Conservation (phyloP, 2,329 filamentous ascomycete species). For the Cladophialophora carrionii region DNA sequence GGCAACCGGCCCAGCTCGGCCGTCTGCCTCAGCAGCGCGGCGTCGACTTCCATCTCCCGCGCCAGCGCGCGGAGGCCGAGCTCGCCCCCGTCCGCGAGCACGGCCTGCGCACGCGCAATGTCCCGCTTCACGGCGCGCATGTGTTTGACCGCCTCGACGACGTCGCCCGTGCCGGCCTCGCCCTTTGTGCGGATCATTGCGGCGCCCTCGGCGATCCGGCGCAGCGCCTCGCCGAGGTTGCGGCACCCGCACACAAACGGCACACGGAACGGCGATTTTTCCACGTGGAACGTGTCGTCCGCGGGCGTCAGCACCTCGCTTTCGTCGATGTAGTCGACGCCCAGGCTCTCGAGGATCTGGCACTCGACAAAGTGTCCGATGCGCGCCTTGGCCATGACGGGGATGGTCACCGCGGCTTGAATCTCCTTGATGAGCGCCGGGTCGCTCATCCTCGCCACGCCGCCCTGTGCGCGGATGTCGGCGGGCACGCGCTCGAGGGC, state of each 20-base stretch:
- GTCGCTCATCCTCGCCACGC: slow-evolving; percentile 96
- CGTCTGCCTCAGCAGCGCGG: slow-evolving; percentile 78
- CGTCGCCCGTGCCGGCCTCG: slow-evolving; percentile 94
- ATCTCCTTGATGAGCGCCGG: slow-evolving; percentile 94
- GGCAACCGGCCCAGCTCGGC: slow-evolving; percentile 85
- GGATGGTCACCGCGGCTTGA: slow-evolving; percentile 91
- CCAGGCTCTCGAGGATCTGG: slow-evolving; percentile 92
- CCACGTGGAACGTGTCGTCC: slow-evolving; percentile 86
- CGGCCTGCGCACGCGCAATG: slow-evolving; percentile 70
- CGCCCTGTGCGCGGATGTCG: slow-evolving; percentile 89
- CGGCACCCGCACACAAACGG: slow-evolving; percentile 97
- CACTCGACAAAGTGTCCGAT: slow-evolving; percentile 99
- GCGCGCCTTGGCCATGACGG: slow-evolving; percentile 98
- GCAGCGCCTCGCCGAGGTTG: slow-evolving; percentile 88
- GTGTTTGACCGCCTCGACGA: slow-evolving; percentile 94
- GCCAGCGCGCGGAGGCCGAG: slow-evolving; percentile 77
- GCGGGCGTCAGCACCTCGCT: slow-evolving; percentile 96
- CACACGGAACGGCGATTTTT: slow-evolving; percentile 78
- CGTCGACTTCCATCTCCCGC: slow-evolving; percentile 78
- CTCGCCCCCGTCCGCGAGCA: slow-evolving; percentile 58
- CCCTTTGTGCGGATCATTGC: slow-evolving; percentile 99
- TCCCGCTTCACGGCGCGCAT: slow-evolving; percentile 87
- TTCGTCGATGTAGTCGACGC: slow-evolving; percentile 98
- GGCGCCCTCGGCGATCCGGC: slow-evolving; percentile 87
- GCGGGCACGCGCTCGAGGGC: slow-evolving; percentile 95